These are phyloP conservation scores for Spiraea crenata DNA, from an alignment of 331 rosid genomes.

Conservation along the genomic window DNA sequence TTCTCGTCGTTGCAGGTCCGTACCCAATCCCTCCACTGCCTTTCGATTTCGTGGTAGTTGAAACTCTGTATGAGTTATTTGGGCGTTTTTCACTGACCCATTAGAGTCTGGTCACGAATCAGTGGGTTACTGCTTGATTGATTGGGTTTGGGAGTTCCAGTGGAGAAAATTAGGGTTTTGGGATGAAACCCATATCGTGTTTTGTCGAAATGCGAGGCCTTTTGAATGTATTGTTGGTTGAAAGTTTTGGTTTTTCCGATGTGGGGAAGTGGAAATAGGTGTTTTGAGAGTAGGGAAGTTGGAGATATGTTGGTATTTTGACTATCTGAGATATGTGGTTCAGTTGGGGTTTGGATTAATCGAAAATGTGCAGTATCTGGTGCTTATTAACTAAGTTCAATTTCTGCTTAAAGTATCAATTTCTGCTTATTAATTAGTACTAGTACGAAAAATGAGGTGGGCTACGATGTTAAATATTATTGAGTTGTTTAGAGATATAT, in stretches of 20 bases:
- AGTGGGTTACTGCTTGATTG: not conserved
- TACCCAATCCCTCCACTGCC: not conserved
- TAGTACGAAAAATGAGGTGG: constrained; percentile 58
- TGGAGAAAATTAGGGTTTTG: constrained; percentile 26
- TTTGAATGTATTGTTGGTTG: not conserved
- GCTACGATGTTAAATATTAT: constrained; percentile 18
- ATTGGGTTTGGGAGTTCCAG: not conserved
- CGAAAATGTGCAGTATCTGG: not conserved
- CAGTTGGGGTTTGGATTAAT: not conserved
- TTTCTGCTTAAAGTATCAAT: not conserved
- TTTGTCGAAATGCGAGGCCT: not conserved
- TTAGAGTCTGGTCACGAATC: not conserved
- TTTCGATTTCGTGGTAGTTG: constrained; percentile 8
- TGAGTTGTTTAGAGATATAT: constrained; percentile 9
- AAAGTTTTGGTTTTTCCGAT: not conserved
- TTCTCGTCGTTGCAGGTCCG: constrained; percentile 86
- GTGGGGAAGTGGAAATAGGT: not conserved
- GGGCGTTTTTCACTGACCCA: not conserved
- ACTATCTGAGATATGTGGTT: not conserved
- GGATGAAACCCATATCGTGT: not conserved
- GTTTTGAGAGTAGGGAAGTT: not conserved
- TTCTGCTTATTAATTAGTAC: too few relatives aligned
- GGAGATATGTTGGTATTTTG: not conserved
- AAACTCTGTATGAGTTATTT: not conserved
- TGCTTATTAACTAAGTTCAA: not conserved